Evolutionary conservation across 2,329 filamentous ascomycete genomes (phyloP), one percentile per base, ranked within the genome.

Genomic region (Fusarium sulawesiense): DNA sequence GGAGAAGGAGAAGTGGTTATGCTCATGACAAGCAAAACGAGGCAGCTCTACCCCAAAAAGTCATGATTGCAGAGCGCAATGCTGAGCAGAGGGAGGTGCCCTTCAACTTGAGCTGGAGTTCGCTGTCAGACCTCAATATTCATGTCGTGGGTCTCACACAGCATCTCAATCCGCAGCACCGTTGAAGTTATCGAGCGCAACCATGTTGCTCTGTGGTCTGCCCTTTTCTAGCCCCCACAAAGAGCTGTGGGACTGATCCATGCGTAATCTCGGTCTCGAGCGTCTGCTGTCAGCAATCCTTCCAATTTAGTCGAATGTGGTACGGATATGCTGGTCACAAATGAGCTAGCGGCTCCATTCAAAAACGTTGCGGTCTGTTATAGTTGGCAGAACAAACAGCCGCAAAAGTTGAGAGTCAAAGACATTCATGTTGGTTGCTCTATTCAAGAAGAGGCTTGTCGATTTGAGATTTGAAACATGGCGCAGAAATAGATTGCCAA

Each of bases 401-500:
- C 13, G 4, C 23, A 25, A 42, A n/a, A 20, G 13, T 29, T 29
- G 25, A 37, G n/a, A 20, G 13, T 29, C 23, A 30, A 27, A 37
- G 18, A 23, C 29, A 29, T 42, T 25, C 14, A 23, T 41, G 27
- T 41, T 29, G 32, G 34, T 14, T 29, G 16, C 16, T 40, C 32
- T 32, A 20, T 44, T 40, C 53, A 44, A 44, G n/a, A 53, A 48
- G 37, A 32, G 37, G 40, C 27, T 20, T 27, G 21, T 46, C 34
- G 34, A 37, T 37, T 25, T 21, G 45, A 7, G 20, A 30, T 14
- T 25, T 46, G 16, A 29, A 23, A 47, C 18, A 34, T 32, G 50
- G 53, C 41, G 60, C 41, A 40, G 41, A 45, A 21, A 47, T 51
- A 25, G 57, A 48, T 45, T 46, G 18, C 51, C 56, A 44, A 34